These are phyloP conservation scores for Rubroboletus satanas DNA, from an alignment of 768 basidiomycete genomes.

Conservation along the genomic window DNA sequence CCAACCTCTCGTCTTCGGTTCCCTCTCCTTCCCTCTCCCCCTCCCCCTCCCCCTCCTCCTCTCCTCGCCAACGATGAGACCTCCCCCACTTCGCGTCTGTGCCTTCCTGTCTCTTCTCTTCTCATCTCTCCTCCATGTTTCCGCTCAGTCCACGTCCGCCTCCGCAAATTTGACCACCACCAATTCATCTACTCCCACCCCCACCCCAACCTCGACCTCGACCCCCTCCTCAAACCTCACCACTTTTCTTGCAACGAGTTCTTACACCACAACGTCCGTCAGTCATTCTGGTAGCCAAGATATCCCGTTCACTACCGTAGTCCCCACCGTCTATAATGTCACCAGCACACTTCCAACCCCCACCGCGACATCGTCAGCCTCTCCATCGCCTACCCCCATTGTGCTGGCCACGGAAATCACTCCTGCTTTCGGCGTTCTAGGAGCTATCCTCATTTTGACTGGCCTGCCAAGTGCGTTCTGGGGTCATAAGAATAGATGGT, in stretches of 20 bases:
- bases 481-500: conserved; percentile 97
- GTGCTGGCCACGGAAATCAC: conserved; percentile 65
- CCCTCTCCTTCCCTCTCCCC: not conserved
- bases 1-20: not conserved
- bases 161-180: conserved; percentile 20
- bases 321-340: conserved; percentile 62
- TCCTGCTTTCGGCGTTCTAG: conserved; percentile 86
- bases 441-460: conserved; percentile 82
- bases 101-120: conserved; percentile 22
- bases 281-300: conserved; percentile 46
- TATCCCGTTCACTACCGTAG: conserved; percentile 47
- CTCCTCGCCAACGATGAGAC: conserved; percentile 13
- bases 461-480: conserved; percentile 87
- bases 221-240: conserved; percentile 36
- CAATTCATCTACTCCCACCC: not conserved
- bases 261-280: conserved; percentile 47
- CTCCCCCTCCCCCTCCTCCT: not conserved
- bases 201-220: not conserved
- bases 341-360: conserved; percentile 51
- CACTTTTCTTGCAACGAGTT: conserved; percentile 52
- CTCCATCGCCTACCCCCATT: conserved; percentile 34
- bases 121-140: conserved; percentile 30
- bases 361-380: conserved; percentile 43
- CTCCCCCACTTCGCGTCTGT: not conserved
- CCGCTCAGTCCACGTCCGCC: conserved; percentile 36